Percentiles rank a stretch among this genome's conserved stretches.
Conservation (phyloP, 2,329 filamentous ascomycete genomes). For the Chaetomium sp. region DNA sequence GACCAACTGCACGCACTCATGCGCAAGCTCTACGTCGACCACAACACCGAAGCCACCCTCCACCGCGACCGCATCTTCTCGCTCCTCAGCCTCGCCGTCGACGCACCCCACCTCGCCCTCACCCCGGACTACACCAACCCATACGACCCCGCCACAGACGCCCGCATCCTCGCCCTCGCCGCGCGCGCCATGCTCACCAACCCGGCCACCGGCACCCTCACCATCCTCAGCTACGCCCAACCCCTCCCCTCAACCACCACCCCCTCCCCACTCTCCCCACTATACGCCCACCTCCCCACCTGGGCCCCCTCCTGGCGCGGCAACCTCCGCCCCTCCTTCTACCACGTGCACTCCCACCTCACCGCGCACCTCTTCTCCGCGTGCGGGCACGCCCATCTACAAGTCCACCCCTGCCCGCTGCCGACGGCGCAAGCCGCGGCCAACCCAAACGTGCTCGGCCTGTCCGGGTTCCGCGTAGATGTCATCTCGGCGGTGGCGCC, state of each 20-base stretch:
- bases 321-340: slow-evolving; percentile 12
- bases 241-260: slow-evolving; percentile 24
- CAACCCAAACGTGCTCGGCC: not conserved
- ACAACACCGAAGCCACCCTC: slow-evolving; percentile 7
- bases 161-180: slow-evolving; percentile 14
- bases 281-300: slow-evolving; percentile 3
- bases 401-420: not conserved
- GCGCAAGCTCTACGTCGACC: slow-evolving; percentile 22
- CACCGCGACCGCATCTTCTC: slow-evolving; percentile 24
- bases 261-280: no score
- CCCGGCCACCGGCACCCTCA: not conserved
- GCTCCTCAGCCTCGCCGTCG: slow-evolving; percentile 24
- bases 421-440: no score
- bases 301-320: slow-evolving; percentile 29
- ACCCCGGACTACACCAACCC: slow-evolving; percentile 18
- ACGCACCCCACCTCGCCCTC: slow-evolving; percentile 16
- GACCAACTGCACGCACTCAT: slow-evolving; percentile 18
- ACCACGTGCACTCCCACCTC: slow-evolving; percentile 9
- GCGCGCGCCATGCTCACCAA: slow-evolving; percentile 26
- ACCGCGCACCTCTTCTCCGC: slow-evolving; percentile 18
- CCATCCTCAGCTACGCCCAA: slow-evolving; percentile 21
- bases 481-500: slow-evolving; percentile 1
- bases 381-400: not conserved
- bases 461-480: slow-evolving; percentile 23
- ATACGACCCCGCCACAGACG: not conserved